These are phyloP conservation scores for Trypanosoma avium DNA, from an alignment of 208 protist genomes.

Conservation along the genomic window DNA sequence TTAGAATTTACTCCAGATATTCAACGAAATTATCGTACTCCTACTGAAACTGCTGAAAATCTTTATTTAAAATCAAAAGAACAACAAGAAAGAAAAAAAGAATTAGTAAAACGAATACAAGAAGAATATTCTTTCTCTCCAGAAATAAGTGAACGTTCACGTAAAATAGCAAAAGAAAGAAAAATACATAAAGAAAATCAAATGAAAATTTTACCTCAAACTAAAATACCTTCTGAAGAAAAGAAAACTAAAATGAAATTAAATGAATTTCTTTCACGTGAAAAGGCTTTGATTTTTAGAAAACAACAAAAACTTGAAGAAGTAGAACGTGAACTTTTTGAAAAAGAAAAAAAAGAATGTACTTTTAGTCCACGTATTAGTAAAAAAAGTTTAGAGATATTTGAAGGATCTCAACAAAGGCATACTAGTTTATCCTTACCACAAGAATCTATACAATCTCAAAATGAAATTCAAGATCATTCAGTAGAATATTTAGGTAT, in stretches of 20 bases:
- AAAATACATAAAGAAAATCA: neutral
- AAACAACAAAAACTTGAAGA: neutral
- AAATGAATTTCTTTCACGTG: slow-evolving; percentile 1
- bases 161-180: neutral
- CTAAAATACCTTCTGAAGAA: neutral
- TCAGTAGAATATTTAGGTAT: neutral
- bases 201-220: neutral
- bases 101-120: neutral
- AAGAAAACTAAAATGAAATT: slow-evolving; percentile 1
- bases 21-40: neutral
- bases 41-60: neutral
- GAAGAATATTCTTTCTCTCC: slow-evolving; percentile 9
- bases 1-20: neutral
- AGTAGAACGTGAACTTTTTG: neutral
- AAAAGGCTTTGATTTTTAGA: neutral
- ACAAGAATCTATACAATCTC: neutral
- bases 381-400: slow-evolving; percentile 2
- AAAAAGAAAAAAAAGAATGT: slow-evolving; percentile 11
- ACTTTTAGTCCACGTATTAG: slow-evolving; percentile 23
- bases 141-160: slow-evolving; percentile 2
- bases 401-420: slow-evolving; percentile 4
- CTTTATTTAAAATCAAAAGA: neutral
- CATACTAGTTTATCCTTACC: slow-evolving; percentile 1
- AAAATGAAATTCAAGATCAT: neutral
- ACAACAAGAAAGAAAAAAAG: neutral